Conservation (phyloP, 2,329 filamentous ascomycete species). For the Dryadomyces quercus-mongolicae region DNA sequence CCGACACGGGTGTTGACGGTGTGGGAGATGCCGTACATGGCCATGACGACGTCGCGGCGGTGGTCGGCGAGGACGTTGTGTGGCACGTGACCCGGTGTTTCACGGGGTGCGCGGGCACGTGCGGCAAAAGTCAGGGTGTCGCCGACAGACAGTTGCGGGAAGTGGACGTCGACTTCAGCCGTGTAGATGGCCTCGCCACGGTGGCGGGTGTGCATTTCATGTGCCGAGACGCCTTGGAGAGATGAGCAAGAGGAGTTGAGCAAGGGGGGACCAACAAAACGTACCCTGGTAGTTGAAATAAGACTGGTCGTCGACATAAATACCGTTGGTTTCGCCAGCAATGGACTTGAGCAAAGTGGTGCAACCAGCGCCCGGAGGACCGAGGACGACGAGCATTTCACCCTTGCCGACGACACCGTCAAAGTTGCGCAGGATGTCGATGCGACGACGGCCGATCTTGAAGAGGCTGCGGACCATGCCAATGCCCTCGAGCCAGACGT, state of each 20-base stretch:
- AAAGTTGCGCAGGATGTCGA: conserved; percentile 56
- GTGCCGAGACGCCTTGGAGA: conserved; percentile 51
- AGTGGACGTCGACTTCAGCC: conserved; percentile 73
- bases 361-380: conserved; percentile 63
- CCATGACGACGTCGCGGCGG: conserved; percentile 61
- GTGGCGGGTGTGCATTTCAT: conserved; percentile 67
- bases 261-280: too few species aligned
- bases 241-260: too few species aligned
- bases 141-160: conserved; percentile 63
- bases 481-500: conserved; percentile 41
- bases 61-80: conserved; percentile 30
- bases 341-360: conserved; percentile 79
- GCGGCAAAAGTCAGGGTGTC: conserved; percentile 73
- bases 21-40: conserved; percentile 62
- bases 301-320: conserved; percentile 56
- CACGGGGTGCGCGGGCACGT: conserved; percentile 51
- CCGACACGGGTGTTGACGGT: conserved; percentile 64
- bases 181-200: conserved; percentile 81
- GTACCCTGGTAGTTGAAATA: conserved; percentile 81
- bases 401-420: conserved; percentile 58
- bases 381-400: conserved; percentile 66
- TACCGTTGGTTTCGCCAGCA: conserved; percentile 70
- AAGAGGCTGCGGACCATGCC: conserved; percentile 35
- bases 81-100: conserved; percentile 46
- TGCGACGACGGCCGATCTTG: conserved; percentile 40